Evolutionary conservation across 2,329 filamentous ascomycete species (phyloP), one percentile per base, ranked within the genome.

Genomic region (Seiridium cupressi): DNA sequence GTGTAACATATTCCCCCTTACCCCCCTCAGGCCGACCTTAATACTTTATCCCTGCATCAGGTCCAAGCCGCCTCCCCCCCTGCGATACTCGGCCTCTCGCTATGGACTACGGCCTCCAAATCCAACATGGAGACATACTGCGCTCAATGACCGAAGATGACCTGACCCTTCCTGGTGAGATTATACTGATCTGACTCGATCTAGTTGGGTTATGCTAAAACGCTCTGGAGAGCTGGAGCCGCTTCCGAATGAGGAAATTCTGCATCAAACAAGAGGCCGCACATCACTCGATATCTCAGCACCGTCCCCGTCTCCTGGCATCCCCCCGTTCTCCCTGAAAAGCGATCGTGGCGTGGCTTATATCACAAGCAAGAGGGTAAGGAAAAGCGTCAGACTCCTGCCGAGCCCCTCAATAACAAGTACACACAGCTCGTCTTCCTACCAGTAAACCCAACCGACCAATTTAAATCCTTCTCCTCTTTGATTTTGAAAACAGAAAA

Each of bases 201-300:
- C 11, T 51, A 87, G 84, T 69, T 97, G 94, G 94, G 94, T 97
- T 51, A 97, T 97, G 93, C 87, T 96, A 70, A 87, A 89, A 71
- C 85, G 89, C 71, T 73, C 79, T 46, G 81, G 83, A 66, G 87
- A 89, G 61, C 95, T 97, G 76, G 89, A 96, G 71, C 91, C 90
- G 70, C 85, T 97, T 51, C 91, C 91, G 49, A 88, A 90, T 72
- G 94, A 98, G 79, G 88, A 88, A 67, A 88, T 92, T 63, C 84
- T 96, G 61, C 91, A 91, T 76, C 90, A 87, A 66, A 93, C 92
- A 51, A 89, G 91, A 60, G 87, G 89, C 55, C 88, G 93, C 65
- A 92, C 94, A 68, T 87, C 84, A 65, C 82, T 97, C 63, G 87
- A 89, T 58, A 76, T 97, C 61, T 88, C 91, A 61, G 88, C 89